A percentile compares a stretch with the other conserved stretches of the same genome.
phyloP scores from a whole-genome alignment of 2,329 filamentous ascomycete species.

The Fusarium sp. region DNA sequence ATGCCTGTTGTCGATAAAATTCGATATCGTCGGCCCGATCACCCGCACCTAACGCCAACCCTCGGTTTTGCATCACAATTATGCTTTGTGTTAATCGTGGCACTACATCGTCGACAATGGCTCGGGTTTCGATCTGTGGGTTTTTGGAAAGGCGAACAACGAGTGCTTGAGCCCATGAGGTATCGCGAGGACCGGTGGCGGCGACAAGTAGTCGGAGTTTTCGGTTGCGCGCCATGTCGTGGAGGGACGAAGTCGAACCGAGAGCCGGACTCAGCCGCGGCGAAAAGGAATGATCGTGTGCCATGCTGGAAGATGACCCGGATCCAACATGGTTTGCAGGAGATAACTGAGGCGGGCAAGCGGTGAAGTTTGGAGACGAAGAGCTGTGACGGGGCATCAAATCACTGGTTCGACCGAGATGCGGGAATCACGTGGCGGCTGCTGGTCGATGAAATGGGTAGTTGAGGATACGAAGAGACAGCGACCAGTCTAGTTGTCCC shows the following conservation, averaged over 20 bases:
- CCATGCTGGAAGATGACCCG: constrained; percentile 52
- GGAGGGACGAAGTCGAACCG: constrained; percentile 56
- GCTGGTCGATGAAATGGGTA: constrained; percentile 15
- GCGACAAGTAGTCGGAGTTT: constrained; percentile 75
- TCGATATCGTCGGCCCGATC: constrained; percentile 65
- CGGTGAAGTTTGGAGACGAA: constrained; percentile 49
- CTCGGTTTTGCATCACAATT: constrained; percentile 71
- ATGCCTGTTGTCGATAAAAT: constrained; percentile 66
- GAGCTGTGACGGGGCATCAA: constrained; percentile 53
- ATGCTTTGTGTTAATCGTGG: constrained; percentile 75
- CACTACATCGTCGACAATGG: constrained; percentile 76
- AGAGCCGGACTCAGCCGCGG: constrained; percentile 52
- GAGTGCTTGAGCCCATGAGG: constrained; percentile 76
- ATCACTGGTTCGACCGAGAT: constrained; percentile 48
- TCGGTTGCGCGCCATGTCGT: constrained; percentile 57
- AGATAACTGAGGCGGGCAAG: constrained; percentile 47
- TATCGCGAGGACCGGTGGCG: constrained; percentile 75
- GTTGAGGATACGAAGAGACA: constrained; percentile 2
- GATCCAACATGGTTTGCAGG: constrained; percentile 53
- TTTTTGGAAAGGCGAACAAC: constrained; percentile 78
- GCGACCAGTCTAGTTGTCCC: constrained; percentile 5
- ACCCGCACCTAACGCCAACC: constrained; percentile 53
- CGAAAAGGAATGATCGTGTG: constrained; percentile 52
- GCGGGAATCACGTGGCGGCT: constrained; percentile 45
- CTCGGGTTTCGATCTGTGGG: constrained; percentile 71